These are phyloP conservation scores for Sordariomycetes sp. DNA, from an alignment of 2,329 filamentous ascomycete genomes.

Conservation along the genomic window DNA sequence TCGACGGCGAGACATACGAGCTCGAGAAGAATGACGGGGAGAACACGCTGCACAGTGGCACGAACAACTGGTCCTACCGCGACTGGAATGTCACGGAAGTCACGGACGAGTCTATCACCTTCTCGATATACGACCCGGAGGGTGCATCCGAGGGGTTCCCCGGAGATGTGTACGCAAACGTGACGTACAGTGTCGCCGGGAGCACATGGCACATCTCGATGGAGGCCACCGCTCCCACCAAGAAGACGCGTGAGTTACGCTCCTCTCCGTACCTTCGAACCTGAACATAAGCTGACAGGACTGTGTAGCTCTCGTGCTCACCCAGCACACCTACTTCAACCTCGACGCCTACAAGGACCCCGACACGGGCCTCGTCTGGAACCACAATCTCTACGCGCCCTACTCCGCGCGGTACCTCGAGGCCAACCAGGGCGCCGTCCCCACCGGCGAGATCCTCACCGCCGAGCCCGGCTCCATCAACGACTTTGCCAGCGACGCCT, in stretches of 20 bases:
- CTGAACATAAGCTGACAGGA: background rate
- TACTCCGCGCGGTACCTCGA: slow-evolving; percentile 49
- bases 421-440: slow-evolving; percentile 43
- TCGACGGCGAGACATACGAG: slow-evolving; percentile 40
- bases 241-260: slow-evolving; percentile 15
- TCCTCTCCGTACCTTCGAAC: background rate
- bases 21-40: slow-evolving; percentile 42
- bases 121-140: slow-evolving; percentile 50
- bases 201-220: slow-evolving; percentile 51
- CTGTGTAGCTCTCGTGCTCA: slow-evolving; percentile 46
- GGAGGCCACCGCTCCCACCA: slow-evolving; percentile 41
- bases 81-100: slow-evolving; percentile 49
- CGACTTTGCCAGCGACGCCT: slow-evolving; percentile 54
- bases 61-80: slow-evolving; percentile 52
- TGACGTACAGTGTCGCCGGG: slow-evolving; percentile 50
- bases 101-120: slow-evolving; percentile 49
- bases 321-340: slow-evolving; percentile 60
- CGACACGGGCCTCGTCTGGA: slow-evolving; percentile 40
- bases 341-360: slow-evolving; percentile 54
- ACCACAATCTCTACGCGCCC: slow-evolving; percentile 53
- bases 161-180: slow-evolving; percentile 47
- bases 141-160: slow-evolving; percentile 50
- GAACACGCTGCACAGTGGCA: slow-evolving; percentile 47
- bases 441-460: slow-evolving; percentile 49
- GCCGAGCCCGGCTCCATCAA: slow-evolving; percentile 47